A percentile compares a stretch with the other conserved stretches of the same genome.
phyloP scores from a whole-genome alignment of 2,329 filamentous ascomycete genomes.

The Aspergillus udagawae region DNA sequence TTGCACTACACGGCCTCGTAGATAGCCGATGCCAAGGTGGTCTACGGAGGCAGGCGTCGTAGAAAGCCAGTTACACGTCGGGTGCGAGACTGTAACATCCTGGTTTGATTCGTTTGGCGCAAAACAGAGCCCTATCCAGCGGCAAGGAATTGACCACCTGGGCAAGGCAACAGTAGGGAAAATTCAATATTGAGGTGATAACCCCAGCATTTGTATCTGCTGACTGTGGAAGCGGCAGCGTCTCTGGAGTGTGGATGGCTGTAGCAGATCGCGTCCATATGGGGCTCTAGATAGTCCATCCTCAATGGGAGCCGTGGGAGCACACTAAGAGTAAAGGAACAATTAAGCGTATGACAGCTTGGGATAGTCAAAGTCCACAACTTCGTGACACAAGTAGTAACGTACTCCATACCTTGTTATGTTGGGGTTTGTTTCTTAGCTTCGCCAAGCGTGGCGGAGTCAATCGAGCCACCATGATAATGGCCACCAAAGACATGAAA shows the following conservation, averaged over 20 bases:
- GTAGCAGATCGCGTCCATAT: background rate
- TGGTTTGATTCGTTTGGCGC: background rate
- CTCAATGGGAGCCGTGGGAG: background rate
- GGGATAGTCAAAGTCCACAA: background rate
- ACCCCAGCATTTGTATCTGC: background rate
- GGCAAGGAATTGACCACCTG: background rate
- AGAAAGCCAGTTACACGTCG: background rate
- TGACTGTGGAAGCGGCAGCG: background rate
- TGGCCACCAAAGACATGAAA: no score
- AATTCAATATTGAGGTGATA: background rate
- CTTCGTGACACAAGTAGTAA: background rate
- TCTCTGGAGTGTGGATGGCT: background rate
- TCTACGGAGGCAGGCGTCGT: background rate
- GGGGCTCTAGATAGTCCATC: background rate
- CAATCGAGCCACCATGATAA: background rate
- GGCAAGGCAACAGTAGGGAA: background rate
- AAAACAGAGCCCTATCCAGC: background rate
- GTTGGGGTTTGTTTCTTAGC: background rate
- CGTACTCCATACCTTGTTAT: background rate
- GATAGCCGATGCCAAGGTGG: background rate
- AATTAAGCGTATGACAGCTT: background rate
- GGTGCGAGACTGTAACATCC: background rate
- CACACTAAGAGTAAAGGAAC: background rate
- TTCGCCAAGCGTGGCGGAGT: background rate
- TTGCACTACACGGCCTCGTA: background rate